Evolutionary conservation across 257 asterid species (phyloP).

Genomic region (Rubia yunnanensis): DNA sequence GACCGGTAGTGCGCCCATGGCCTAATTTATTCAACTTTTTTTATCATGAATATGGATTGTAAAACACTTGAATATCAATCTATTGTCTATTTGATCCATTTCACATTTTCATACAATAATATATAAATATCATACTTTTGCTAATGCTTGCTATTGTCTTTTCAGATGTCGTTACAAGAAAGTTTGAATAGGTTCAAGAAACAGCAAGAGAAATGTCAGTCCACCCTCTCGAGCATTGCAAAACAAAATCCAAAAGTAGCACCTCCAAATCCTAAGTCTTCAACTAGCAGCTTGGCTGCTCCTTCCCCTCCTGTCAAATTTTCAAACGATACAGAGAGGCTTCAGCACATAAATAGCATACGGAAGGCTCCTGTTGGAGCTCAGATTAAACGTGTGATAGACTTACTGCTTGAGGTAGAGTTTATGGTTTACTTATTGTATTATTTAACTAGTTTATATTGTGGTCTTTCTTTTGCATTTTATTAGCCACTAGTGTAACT

Average conservation of each 20-base stretch:
- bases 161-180: slow-evolving; percentile 20
- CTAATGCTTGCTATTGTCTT: slow-evolving; percentile 5
- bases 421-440: background rate
- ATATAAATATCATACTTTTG: too few species aligned
- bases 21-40: too few species aligned
- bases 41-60: too few species aligned
- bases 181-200: slow-evolving; percentile 15
- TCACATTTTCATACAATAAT: too few species aligned
- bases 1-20: too few species aligned
- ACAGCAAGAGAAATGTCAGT: slow-evolving; percentile 21
- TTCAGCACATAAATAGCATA: slow-evolving; percentile 80
- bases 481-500: too few species aligned
- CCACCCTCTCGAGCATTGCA: slow-evolving; percentile 11
- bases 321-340: slow-evolving; percentile 76
- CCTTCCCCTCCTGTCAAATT: slow-evolving; percentile 54
- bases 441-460: background rate
- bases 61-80: too few species aligned
- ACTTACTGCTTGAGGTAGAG: slow-evolving; percentile 67
- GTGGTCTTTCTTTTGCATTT: background rate
- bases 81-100: too few species aligned
- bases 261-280: slow-evolving; percentile 34
- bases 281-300: slow-evolving; percentile 28
- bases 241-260: slow-evolving; percentile 13
- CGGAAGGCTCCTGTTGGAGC: slow-evolving; percentile 93
- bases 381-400: slow-evolving; percentile 87